Base-by-base conservation (phyloP, 495 filamentous ascomycete species). In the Penicillium antarcticum region DNA sequence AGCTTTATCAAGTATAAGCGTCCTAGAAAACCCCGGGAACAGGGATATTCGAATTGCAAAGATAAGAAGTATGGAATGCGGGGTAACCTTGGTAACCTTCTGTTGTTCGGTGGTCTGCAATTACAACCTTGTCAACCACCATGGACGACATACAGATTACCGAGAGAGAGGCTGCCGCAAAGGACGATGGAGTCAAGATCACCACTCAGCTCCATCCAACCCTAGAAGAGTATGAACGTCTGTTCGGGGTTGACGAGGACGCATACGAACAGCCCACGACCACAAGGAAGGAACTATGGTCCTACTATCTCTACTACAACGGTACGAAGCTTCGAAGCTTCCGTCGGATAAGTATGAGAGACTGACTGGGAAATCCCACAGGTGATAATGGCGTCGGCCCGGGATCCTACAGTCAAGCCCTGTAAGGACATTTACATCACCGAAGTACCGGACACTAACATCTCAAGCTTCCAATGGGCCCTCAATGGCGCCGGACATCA, bases 351-450 rank as follows among this genome's bases (percentile, higher is more conserved):
- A 26, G 23, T 21, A 39, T 10, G 14, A 21, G 45, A 11, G 12
- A 32, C 38, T 41, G 18, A 41, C 17, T 41, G n/a, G 38, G 10
- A 29, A 8, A 10, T 41, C 17, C 24, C 1, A 4, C 26, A 74
- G 71, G 74, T 18, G 73, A 78, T 40, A 77, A 77, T 55, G 75
- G 75, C 11, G 73, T 78, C 19, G 75, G 75, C 10, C 74, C 74
- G 4, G 69, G 70, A 34, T 72, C 71, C 0, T 78, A 78, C 51
- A 71, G 67, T 9, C 70, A 72, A 55, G 69, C 74, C 35, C 61
- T 78, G 72, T 73, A 58, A 23, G 67, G 51, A 31, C 37, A 13
- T 32, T 13, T 10, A 24, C 6, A 19, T 4, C 24, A 18, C 23
- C n/a, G 16, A 10, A 24, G 13, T 11, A 14, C 19, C 11, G 7